Conservation (phyloP, 2,329 filamentous ascomycete species). For the Ceratocystis eucalypticola region DNA sequence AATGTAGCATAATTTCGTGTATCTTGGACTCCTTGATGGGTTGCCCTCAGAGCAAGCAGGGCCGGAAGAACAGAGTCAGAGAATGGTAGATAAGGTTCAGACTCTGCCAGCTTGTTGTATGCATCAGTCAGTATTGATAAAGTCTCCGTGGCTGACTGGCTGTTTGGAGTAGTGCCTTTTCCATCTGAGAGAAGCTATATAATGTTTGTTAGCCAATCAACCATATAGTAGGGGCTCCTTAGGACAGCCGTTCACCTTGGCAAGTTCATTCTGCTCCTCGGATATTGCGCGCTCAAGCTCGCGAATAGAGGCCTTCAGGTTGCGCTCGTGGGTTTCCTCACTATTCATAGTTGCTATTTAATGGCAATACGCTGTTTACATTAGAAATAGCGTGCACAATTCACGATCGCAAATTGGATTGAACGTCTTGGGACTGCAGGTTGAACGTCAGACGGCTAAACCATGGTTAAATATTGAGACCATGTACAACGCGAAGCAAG, state of each 20-base stretch:
- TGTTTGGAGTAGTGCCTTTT: constrained; percentile 12
- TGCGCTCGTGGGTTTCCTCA: constrained; percentile 34
- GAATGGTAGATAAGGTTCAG: constrained; percentile 52
- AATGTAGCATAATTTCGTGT: constrained; percentile 45
- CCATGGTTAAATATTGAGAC: constrained; percentile 1
- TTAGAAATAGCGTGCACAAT: too few relatives aligned
- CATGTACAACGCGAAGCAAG: background rate
- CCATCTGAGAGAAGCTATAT: constrained; percentile 21
- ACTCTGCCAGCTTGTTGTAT: constrained; percentile 48
- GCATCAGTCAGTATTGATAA: constrained; percentile 45
- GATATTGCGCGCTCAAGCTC: constrained; percentile 48
- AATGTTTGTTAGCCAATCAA: constrained; percentile 9
- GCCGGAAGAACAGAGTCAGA: constrained; percentile 56
- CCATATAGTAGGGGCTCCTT: background rate
- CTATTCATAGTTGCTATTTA: constrained; percentile 12
- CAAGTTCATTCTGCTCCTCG: constrained; percentile 39
- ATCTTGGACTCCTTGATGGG: constrained; percentile 49
- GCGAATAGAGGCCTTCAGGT: constrained; percentile 52
- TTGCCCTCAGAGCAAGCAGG: constrained; percentile 55
- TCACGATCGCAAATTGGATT: background rate
- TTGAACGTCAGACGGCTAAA: constrained; percentile 8
- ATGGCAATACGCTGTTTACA: too few relatives aligned
- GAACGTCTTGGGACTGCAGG: background rate
- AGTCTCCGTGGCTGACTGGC: constrained; percentile 21
- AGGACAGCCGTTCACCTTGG: constrained; percentile 28